Percentiles rank a stretch among this genome's conserved stretches.
Evolutionary conservation across 495 filamentous ascomycete genomes (phyloP).

Genomic region (Aspergillus coremiiformis): DNA sequence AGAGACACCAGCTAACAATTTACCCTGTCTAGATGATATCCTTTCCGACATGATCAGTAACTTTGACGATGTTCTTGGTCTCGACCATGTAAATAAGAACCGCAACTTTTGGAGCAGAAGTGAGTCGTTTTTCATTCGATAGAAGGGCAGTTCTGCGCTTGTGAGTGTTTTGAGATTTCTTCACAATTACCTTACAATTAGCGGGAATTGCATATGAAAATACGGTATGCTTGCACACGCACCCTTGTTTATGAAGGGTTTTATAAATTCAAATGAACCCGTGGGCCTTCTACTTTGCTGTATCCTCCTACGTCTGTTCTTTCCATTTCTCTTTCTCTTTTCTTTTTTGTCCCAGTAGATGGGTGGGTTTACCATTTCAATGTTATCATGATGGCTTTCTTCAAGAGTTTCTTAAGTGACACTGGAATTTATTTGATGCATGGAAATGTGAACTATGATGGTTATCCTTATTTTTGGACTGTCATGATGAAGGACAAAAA

Average conservation of each 20-base stretch:
- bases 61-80: constrained; percentile 72
- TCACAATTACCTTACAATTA: background rate
- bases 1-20: constrained; percentile 11
- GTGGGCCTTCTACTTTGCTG: background rate
- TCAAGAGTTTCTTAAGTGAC: background rate
- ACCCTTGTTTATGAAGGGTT: background rate
- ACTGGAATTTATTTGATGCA: constrained; percentile 5
- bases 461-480: background rate
- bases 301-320: background rate
- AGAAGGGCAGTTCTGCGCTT: constrained; percentile 17
- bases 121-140: constrained; percentile 63
- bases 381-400: background rate
- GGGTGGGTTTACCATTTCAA: background rate
- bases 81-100: constrained; percentile 82
- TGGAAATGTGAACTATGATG: background rate
- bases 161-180: background rate
- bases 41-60: constrained; percentile 62
- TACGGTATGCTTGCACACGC: background rate
- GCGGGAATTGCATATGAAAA: constrained; percentile 1
- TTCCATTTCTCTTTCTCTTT: background rate
- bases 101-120: constrained; percentile 50
- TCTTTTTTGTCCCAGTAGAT: too few relatives aligned
- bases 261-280: background rate
- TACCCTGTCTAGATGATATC: constrained; percentile 58
- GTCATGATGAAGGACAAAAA: background rate